Base-by-base conservation (phyloP, 495 filamentous ascomycete genomes). In the Xylaria acuta region DNA sequence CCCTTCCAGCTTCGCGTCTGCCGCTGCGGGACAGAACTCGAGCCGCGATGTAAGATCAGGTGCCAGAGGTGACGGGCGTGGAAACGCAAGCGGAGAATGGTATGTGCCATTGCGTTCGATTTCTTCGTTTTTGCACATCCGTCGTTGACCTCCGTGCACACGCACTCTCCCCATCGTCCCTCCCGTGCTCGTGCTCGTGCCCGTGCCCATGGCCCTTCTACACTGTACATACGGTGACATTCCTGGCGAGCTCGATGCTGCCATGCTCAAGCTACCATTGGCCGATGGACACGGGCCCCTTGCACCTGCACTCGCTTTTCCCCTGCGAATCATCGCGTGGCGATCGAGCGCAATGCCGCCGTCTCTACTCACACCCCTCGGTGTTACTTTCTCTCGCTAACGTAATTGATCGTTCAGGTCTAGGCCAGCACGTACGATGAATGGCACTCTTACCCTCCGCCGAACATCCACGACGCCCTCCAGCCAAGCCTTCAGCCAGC, bases 401-500 rank as follows among this genome's bases (percentile, higher is more conserved):
- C 40, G 18, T 54, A 64, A 14, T 59, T 66, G 32, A 38, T 45
- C 6, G 68, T 73, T 58, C 66, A 84, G 82, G 82, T 67, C 79
- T 66, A 75, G 82, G 70, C 68, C 75, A 43, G 90, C 90, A 78
- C 80, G 85, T 76, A 88, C 90, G 80, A 86, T 91, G 66, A 96
- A 96, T 79, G 93, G 93, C 70, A 95, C 93, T 53, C 89, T 94
- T 70, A 97, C 94, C 71, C 94, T 97, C 81, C 93, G 94, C 69
- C 91, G 94, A 72, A 85, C 92, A 32, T 96, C 94, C 3, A 86
- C 86, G 56, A 87, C 84, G 8, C 85, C 86, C 59, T 84, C 83
- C 67, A 84, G 70, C 75, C 83, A 83, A 72, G 87, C 90, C 72
- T 89, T 91, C 72, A 90, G 88, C 41, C 89, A 88, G 77, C 82